phyloP scores from a whole-genome alignment of 352 stramenopile species.

The Globisporangium lucens region DNA sequence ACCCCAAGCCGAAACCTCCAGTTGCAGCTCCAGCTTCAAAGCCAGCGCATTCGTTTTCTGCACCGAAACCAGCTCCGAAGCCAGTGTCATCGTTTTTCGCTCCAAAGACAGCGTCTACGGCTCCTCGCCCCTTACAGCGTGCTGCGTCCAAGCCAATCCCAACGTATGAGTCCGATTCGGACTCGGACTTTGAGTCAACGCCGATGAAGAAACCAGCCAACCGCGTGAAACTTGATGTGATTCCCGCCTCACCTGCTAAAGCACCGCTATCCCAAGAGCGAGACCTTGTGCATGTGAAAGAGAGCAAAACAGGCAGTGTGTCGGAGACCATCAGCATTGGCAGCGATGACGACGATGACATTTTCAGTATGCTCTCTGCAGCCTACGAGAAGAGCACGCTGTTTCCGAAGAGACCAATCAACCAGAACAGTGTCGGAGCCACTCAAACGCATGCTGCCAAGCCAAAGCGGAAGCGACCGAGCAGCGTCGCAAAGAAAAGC shows the following conservation, averaged over 20 bases:
- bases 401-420: conserved; percentile 1
- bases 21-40: background rate
- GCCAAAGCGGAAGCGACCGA: conserved; percentile 14
- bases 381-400: conserved; percentile 1
- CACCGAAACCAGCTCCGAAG: background rate
- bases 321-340: conserved; percentile 6
- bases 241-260: background rate
- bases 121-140: background rate
- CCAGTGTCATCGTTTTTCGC: background rate
- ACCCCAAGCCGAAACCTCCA: background rate
- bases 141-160: background rate
- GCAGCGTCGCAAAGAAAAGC: conserved; percentile 15
- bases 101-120: background rate
- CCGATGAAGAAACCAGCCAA: background rate
- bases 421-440: background rate
- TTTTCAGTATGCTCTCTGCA: background rate
- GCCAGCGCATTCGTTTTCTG: background rate
- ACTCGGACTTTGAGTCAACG: conserved; percentile 13
- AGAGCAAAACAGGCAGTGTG: background rate
- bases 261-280: background rate
- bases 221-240: background rate
- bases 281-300: background rate
- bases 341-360: conserved; percentile 11
- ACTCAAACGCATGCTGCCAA: background rate
- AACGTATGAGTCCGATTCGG: conserved; percentile 14